A percentile compares a stretch with the other conserved stretches of the same genome.
These are phyloP conservation scores for Exophiala calicioides DNA, from an alignment of 2,329 filamentous ascomycete species.

Conservation along the genomic window DNA sequence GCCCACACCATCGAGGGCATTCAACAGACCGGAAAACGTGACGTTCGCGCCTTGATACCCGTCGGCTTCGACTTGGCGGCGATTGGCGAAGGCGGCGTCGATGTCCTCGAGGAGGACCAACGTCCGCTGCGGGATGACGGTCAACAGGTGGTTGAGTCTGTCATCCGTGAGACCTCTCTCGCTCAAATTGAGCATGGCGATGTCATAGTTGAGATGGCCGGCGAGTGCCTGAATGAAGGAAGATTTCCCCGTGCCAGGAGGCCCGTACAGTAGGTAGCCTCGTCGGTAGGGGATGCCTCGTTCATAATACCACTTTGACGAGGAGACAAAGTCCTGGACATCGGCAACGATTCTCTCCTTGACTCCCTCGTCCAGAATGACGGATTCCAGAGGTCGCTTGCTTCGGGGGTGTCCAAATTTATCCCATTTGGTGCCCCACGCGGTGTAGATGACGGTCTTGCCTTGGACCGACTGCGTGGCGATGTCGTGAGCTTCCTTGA, in stretches of 20 bases:
- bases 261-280: slow-evolving; percentile 85
- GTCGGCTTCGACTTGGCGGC: slow-evolving; percentile 73
- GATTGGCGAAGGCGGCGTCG: slow-evolving; percentile 85
- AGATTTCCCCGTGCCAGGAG: slow-evolving; percentile 88
- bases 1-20: slow-evolving; percentile 85
- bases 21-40: slow-evolving; percentile 88
- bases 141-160: slow-evolving; percentile 79
- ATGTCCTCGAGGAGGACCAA: slow-evolving; percentile 86
- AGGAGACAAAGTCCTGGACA: slow-evolving; percentile 76
- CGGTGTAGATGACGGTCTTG: slow-evolving; percentile 89
- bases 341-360: slow-evolving; percentile 79
- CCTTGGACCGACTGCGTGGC: slow-evolving; percentile 81
- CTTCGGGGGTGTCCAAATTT: slow-evolving; percentile 79
- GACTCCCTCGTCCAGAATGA: slow-evolving; percentile 80
- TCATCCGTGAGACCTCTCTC: slow-evolving; percentile 89
- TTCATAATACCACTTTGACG: slow-evolving; percentile 86
- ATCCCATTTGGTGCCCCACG: slow-evolving; percentile 80
- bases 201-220: slow-evolving; percentile 87
- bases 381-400: slow-evolving; percentile 84
- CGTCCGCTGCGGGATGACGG: slow-evolving; percentile 79
- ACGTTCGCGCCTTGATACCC: slow-evolving; percentile 86
- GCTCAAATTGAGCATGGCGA: slow-evolving; percentile 88
- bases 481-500: slow-evolving; percentile 79
- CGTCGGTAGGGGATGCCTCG: slow-evolving; percentile 91
- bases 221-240: slow-evolving; percentile 95